A percentile compares a stretch with the other conserved stretches of the same genome.
These are phyloP conservation scores for Pythium coloratum DNA, from an alignment of 352 stramenopile species.

Conservation along the genomic window DNA sequence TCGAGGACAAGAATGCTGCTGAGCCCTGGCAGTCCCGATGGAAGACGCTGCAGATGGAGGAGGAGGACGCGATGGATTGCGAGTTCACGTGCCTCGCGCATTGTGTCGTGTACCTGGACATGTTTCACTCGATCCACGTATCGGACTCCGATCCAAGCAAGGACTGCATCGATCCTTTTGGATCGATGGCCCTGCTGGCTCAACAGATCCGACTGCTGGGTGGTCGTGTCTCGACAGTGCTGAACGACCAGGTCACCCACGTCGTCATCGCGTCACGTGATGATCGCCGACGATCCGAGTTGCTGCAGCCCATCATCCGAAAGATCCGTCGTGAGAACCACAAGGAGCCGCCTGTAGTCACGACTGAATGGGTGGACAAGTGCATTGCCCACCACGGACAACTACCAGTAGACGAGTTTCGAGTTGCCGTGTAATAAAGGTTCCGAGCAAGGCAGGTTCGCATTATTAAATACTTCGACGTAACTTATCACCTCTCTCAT, in stretches of 20 bases:
- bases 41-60: slow-evolving; percentile 45
- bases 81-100: slow-evolving; percentile 72
- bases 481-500: slow-evolving; percentile 11
- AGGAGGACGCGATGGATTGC: slow-evolving; percentile 67
- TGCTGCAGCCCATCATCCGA: slow-evolving; percentile 48
- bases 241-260: slow-evolving; percentile 63
- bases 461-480: slow-evolving; percentile 12
- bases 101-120: slow-evolving; percentile 69
- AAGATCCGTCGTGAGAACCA: slow-evolving; percentile 41
- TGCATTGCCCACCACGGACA: slow-evolving; percentile 49
- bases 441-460: neutral
- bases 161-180: slow-evolving; percentile 29
- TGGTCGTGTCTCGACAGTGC: slow-evolving; percentile 34
- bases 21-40: slow-evolving; percentile 56
- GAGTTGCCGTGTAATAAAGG: slow-evolving; percentile 46
- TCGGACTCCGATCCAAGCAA: neutral
- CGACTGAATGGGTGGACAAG: slow-evolving; percentile 58
- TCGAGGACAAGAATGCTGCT: neutral
- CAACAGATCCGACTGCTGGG: slow-evolving; percentile 67
- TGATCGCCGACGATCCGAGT: slow-evolving; percentile 33
- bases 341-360: slow-evolving; percentile 56
- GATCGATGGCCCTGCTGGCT: slow-evolving; percentile 49
- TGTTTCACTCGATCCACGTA: slow-evolving; percentile 29
- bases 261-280: slow-evolving; percentile 41
- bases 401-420: slow-evolving; percentile 53